Evolutionary conservation across 495 filamentous ascomycete genomes (phyloP), one percentile per base, ranked within the genome.

Genomic region (Podospora pseudoanserina): DNA sequence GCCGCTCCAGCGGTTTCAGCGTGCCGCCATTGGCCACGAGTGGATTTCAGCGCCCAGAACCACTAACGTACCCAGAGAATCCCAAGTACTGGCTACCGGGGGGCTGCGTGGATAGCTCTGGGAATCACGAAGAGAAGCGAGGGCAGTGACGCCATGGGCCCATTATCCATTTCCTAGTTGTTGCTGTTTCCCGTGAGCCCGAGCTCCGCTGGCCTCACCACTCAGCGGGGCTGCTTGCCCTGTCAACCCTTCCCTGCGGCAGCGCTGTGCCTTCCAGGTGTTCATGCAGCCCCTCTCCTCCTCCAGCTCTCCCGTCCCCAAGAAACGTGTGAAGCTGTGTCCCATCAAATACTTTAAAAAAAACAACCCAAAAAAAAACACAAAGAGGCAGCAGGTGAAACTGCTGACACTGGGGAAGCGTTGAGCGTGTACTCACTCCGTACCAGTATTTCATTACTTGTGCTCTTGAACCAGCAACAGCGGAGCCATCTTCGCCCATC

Each of bases 1-100:
- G 28, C 61, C 61, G 30, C 30, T 39, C 34, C 61, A 63, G 61
- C 18, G 39, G 62, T 53, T 64, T 64, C 62, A 64, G 62, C 39
- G 34, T 28, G 19, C 59, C 59, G 30, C 26, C 26, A 61, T 44
- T n/a, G 61, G 23, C 62, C 23, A 64, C 18, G 23, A 39, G 11
- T 5, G 62, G 18, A 19, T 19, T 19, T 15, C 16, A 53, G n/a
- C 55, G 15, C 55, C 55, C 6, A 58, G n/a, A 58, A 1, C 55
- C 62, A 19, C 62, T 54, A 64, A 64, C 32, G 62, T 26, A 4
- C 62, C 62, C 27, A 39, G 60, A 26, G 7, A 19, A 27, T 26
- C 39, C 62, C 2, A 64, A 28, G 62, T 64, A 64, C 62, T 19
- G 62, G 62, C 20, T 64, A 64, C 62, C n/a, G 20, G n/a, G 5